Percentiles rank a stretch among this genome's conserved stretches.
phyloP scores from a whole-genome alignment of 108 stramenopile species.

The Parietichytrium sp. region DNA sequence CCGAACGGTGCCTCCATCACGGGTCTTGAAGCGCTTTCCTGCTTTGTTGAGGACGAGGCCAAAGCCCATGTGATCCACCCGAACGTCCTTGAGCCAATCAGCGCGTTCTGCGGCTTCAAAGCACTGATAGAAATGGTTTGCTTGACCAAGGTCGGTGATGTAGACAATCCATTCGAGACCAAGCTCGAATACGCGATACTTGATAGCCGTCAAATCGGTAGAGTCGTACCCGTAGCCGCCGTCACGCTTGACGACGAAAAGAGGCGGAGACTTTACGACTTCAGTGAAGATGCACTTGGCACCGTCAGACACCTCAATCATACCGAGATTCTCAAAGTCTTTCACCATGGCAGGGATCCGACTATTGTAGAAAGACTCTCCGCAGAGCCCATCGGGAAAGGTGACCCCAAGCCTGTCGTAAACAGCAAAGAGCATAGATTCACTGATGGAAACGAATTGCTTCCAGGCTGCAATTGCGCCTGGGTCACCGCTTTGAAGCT shows the following conservation, averaged over 20 bases:
- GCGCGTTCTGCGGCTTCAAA: conserved; percentile 85
- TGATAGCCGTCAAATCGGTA: conserved; percentile 98
- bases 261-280: conserved; percentile 73
- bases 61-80: conserved; percentile 93
- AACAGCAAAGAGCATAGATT: conserved; percentile 92
- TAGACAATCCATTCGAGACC: conserved; percentile 81
- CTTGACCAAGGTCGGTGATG: conserved; percentile 95
- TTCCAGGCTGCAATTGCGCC: conserved; percentile 86
- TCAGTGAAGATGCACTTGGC: conserved; percentile 87
- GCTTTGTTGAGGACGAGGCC: conserved; percentile 96
- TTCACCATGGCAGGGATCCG: conserved; percentile 90
- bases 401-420: conserved; percentile 90
- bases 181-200: conserved; percentile 79
- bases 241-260: conserved; percentile 96
- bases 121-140: conserved; percentile 89
- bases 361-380: conserved; percentile 98
- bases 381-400: conserved; percentile 74
- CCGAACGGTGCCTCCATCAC: conserved; percentile 93
- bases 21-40: conserved; percentile 96
- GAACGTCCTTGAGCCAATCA: conserved; percentile 77
- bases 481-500: conserved; percentile 89
- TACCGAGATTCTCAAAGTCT: conserved; percentile 71
- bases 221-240: conserved; percentile 99
- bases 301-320: conserved; percentile 76
- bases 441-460: conserved; percentile 84